A percentile compares a stretch with the other conserved stretches of the same genome.
Conservation (phyloP, 2,329 filamentous ascomycete genomes). For the Cladophialophora psammophila region DNA sequence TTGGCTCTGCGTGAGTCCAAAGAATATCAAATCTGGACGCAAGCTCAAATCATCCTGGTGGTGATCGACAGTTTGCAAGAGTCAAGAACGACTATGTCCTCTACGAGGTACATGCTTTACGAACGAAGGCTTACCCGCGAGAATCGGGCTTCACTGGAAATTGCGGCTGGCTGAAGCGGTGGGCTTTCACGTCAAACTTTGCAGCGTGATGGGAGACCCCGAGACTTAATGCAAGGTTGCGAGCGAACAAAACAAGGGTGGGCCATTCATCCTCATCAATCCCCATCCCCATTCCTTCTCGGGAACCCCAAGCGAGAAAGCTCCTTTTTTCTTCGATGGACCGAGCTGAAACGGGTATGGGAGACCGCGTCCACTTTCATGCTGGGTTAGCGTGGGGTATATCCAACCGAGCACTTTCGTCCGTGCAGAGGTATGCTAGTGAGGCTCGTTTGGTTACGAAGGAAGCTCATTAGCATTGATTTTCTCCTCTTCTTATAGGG, state of each 20-base stretch:
- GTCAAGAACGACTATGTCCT: neutral
- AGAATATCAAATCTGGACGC: neutral
- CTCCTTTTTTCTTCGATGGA: neutral
- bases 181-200: constrained; percentile 23
- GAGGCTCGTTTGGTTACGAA: neutral
- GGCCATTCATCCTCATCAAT: neutral
- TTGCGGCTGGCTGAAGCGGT: constrained; percentile 17
- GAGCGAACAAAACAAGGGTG: neutral
- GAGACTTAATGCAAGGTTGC: constrained; percentile 9
- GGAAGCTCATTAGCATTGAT: neutral
- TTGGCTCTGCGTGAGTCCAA: neutral
- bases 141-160: neutral
- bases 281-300: neutral
- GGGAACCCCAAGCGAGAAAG: neutral
- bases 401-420: neutral
- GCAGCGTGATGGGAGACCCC: neutral
- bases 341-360: constrained; percentile 14
- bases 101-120: neutral
- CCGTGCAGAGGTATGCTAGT: neutral
- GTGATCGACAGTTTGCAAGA: neutral
- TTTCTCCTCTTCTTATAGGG: neutral
- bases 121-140: neutral
- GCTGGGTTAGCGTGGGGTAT: constrained; percentile 12
- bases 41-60: neutral
- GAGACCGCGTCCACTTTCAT: neutral